Conservation (phyloP, 2,329 filamentous ascomycete species). For the Macrophomina pseudophaseolina region DNA sequence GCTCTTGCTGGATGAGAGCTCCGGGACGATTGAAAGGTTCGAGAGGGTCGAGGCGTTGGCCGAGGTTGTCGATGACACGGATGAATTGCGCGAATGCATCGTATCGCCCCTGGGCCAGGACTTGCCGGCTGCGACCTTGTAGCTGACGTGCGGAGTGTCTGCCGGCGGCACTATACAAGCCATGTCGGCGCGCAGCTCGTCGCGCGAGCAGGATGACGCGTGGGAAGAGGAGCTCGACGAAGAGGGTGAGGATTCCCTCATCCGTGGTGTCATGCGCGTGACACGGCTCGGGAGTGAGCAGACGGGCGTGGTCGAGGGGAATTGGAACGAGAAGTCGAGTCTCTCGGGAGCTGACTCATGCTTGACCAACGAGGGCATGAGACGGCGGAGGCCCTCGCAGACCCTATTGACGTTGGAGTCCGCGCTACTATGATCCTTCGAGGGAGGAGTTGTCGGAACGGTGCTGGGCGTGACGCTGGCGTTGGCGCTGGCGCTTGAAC, state of each 20-base stretch:
- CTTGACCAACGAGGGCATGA: background rate
- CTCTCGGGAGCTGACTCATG: background rate
- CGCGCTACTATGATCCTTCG: background rate
- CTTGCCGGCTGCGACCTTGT: background rate
- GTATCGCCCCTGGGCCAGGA: background rate
- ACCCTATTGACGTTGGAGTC: background rate
- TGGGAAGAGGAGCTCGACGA: background rate
- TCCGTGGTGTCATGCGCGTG: background rate
- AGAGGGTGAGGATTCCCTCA: background rate
- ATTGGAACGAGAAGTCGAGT: background rate
- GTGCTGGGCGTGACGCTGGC: background rate
- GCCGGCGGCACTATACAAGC: background rate
- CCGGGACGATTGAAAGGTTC: background rate
- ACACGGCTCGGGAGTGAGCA: background rate
- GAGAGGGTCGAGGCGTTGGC: background rate
- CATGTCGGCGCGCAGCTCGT: constrained; percentile 10
- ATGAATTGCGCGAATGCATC: constrained; percentile 3
- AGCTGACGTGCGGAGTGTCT: background rate
- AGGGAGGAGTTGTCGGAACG: background rate
- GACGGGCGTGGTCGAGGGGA: background rate
- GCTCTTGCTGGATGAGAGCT: constrained; percentile 12
- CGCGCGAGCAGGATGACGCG: background rate
- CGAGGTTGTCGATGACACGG: background rate
- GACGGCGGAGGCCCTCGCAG: constrained; percentile 3
- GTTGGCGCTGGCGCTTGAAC: background rate